phyloP scores from a whole-genome alignment of 768 basidiomycete genomes.

The Lyophyllum atratum region DNA sequence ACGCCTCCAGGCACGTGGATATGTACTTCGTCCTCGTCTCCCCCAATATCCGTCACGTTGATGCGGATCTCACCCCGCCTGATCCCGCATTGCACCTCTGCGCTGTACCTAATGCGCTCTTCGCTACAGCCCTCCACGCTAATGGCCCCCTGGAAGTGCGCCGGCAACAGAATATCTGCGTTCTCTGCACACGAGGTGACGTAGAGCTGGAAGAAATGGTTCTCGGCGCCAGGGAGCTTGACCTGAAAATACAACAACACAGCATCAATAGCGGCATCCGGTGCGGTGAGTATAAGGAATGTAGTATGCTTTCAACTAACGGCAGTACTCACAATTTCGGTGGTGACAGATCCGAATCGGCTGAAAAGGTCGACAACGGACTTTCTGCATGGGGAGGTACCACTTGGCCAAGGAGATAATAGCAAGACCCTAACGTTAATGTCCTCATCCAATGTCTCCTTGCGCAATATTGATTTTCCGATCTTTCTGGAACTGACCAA shows the following conservation, averaged over 20 bases:
- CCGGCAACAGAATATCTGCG: slow-evolving; percentile 11
- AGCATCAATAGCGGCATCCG: neutral
- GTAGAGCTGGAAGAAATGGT: slow-evolving; percentile 13
- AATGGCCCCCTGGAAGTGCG: slow-evolving; percentile 10
- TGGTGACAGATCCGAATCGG: slow-evolving; percentile 12
- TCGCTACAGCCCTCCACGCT: slow-evolving; percentile 9
- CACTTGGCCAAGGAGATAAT: slow-evolving; percentile 12
- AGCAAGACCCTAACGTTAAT: slow-evolving; percentile 13
- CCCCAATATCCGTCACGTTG: slow-evolving; percentile 3
- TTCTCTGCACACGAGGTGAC: slow-evolving; percentile 12
- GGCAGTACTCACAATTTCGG: slow-evolving; percentile 14
- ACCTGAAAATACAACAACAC: slow-evolving; percentile 1
- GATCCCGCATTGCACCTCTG: slow-evolving; percentile 8
- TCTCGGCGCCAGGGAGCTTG: slow-evolving; percentile 11
- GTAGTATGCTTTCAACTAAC: neutral
- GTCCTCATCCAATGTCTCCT: slow-evolving; percentile 5
- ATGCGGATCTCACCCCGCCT: slow-evolving; percentile 9
- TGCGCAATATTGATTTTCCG: slow-evolving; percentile 3
- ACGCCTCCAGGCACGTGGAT: slow-evolving; percentile 12
- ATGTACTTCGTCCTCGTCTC: slow-evolving; percentile 14
- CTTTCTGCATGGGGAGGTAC: slow-evolving; percentile 7
- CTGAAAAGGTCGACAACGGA: slow-evolving; percentile 16
- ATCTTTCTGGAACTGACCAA: slow-evolving; percentile 4
- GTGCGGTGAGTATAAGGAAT: neutral
- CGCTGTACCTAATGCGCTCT: slow-evolving; percentile 9